phyloP scores from a whole-genome alignment of 805 yeast genomes.

The Candida caryicola region DNA sequence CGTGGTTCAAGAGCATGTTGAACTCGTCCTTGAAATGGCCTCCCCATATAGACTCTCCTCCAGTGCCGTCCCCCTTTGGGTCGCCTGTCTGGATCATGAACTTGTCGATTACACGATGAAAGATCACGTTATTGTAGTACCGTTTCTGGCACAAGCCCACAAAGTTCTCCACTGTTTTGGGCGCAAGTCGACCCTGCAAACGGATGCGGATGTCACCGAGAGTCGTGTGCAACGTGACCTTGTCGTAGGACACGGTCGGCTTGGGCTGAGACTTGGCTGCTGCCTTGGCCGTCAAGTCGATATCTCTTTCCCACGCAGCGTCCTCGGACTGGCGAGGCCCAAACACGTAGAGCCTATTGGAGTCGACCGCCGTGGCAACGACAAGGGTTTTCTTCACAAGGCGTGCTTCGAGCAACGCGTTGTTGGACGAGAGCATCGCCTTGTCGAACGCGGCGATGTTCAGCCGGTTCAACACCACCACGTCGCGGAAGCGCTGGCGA shows the following conservation, averaged over 20 bases:
- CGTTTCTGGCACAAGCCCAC: constrained; percentile 29
- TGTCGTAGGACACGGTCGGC: not conserved
- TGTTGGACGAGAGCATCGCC: constrained; percentile 18
- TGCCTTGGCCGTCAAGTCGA: constrained; percentile 4
- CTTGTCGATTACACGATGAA: constrained; percentile 23
- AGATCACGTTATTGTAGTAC: constrained; percentile 37
- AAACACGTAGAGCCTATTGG: constrained; percentile 12
- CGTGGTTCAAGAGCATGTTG: constrained; percentile 22
- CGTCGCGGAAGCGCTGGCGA: constrained; percentile 8
- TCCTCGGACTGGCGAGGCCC: constrained; percentile 1
- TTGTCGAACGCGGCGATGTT: constrained; percentile 9
- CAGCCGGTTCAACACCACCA: constrained; percentile 11
- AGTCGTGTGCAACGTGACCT: constrained; percentile 31
- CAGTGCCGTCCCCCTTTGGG: constrained; percentile 24
- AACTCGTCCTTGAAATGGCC: constrained; percentile 28
- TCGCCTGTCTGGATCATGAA: constrained; percentile 29
- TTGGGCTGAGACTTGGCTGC: not conserved
- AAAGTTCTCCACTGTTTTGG: constrained; percentile 43
- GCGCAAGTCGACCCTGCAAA: constrained; percentile 34
- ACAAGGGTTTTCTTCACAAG: constrained; percentile 12
- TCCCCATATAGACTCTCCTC: constrained; percentile 28
- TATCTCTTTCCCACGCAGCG: constrained; percentile 7
- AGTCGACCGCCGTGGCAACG: constrained; percentile 11
- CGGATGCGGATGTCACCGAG: constrained; percentile 41
- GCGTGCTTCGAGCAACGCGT: constrained; percentile 15